Base-by-base conservation (phyloP, 495 filamentous ascomycete species). In the Penicillium pancosmium region DNA sequence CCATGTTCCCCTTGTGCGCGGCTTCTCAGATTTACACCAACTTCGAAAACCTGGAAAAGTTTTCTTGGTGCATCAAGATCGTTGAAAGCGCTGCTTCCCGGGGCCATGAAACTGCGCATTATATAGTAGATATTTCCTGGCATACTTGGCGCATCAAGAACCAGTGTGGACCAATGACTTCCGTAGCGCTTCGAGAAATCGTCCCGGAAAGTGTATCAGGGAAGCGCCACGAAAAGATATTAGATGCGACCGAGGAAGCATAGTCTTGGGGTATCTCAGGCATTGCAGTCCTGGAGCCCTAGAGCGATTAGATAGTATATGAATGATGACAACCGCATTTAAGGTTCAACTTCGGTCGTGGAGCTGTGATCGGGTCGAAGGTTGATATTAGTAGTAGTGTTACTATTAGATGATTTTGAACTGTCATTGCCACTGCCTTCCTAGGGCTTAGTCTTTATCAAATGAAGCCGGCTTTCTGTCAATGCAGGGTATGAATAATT, bases 1-100 rank as follows among this genome's bases (percentile, higher is more conserved):
- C 50, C 12, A 27, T 57, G 47, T 57, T 57, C 23, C 55, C 55
- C 10, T 15, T 57, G 46, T 43, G 46, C 15, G 55, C 34, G 4
- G 55, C 55, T 5, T 50, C 50, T 23, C 48, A 57, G 55, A 13
- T 51, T 38, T 57, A 57, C 8, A 50, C 36, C 36, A 38, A 36
- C 15, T 49, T 51, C 10, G 55, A 13, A 18, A 9, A 50, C 19
- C 25, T 43, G 51, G 44, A 53, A 18, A 49, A 53, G n/a, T 52
- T 54, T 47, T n/a, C 23, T 18, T 49, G 50, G 50, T 49, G 57
- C 21, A 33, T 35, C 12, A 19, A 50, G 12, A 38, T 44, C 34
- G 10, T 48, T 12, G 46, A 48, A 10, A 23, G 23, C 10, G 46
- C 46, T 19, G 46, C 18, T 27, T 11, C 11, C 4, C 46, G 46